Evolutionary conservation across 2,329 filamentous ascomycete genomes (phyloP), one percentile per base, ranked within the genome.

Genomic region (Fonsecaea nubica): DNA sequence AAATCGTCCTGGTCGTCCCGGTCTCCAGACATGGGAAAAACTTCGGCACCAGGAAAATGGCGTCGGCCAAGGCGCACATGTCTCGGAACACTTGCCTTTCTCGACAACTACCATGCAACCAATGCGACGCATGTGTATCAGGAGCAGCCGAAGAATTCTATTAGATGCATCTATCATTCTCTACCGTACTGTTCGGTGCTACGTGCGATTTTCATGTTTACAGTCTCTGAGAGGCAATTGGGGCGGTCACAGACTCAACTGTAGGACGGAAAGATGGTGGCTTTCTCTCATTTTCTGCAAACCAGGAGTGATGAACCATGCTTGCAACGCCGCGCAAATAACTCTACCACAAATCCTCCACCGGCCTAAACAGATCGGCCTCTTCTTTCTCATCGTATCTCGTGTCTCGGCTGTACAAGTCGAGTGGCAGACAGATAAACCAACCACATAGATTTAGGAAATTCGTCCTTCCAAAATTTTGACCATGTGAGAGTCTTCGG

Each of bases 51-150:
- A 35, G 9, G 18, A 53, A 32, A 18, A 59, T 48, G 64, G 45
- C 54, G 60, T 58, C 48, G 64, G 55, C 62, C 56, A 58, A 64
- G 62, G 4, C 21, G 15, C 35, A 33, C 32, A 59, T 42, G 45
- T 32, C 32, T 54, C 59, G 59, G 59, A 1, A 62, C 40, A 62
- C 59, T 21, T 62, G 53, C 59, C 50, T 58, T 32, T 25, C 15
- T 18, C 3, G 40, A 50, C 21, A 50, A 21, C 40, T 21, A 5
- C 3, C 15, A 9, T 45, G 40, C 5, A 25, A 25, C 40, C n/a
- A 25, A 25, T 45, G 6, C 13, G 18, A 8, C 10, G 8, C 40
- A 42, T 50, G 45, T 50, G 45, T 50, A 12, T 9, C 3, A 21
- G 4, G 2, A 10, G 45, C 45, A 50, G 18, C n/a, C 18, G 21